Evolutionary conservation across 1,139 yeast species (phyloP), one percentile per base, ranked within the genome.

Genomic region (Lodderomyces oxycetoniae): DNA sequence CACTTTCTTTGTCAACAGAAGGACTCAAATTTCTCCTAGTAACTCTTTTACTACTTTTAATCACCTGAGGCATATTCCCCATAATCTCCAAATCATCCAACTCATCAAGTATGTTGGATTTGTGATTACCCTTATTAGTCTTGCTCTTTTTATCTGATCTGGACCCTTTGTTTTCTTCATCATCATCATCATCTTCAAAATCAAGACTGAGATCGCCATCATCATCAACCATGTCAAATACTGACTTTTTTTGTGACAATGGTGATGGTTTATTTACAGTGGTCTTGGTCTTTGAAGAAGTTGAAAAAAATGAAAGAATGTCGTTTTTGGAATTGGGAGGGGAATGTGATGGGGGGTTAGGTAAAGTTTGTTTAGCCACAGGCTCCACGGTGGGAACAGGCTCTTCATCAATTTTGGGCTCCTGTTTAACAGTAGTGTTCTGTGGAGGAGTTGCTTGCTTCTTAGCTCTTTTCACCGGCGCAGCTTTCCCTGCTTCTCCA

Each of bases 101-200:
- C 25, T 46, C 50, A 26, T 44, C 48, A 30, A 35, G 30, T 10
- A 44, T 28, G 7, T 28, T 12, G 33, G 20, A 15, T 39, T 36
- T 29, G 7, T n/a, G 11, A 10, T 21, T 17, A 5, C 4, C 15
- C 9, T 13, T 28, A 7, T 28, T 28, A n/a, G 23, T 4, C 20
- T 22, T 16, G 21, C 17, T 4, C n/a, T 23, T 7, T 16, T 27
- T 26, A 10, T 21, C 16, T 28, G 17, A 10, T 16, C 12, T 27
- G 24, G 12, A 20, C 12, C 11, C 13, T 12, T 24, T 25, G 24
- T 24, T 27, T 10, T 12, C 13, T 12, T 12, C 23, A 17, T 40
- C 44, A 24, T 43, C 47, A 31, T 43, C 48, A 17, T 43, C 44
- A 24, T 43, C 47, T 30, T 43, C 48, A 17, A 41, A 45, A 32